Evolutionary conservation across 1,284 basidiomycete genomes (phyloP).

Genomic region (Ceratobasidium sp.): DNA sequence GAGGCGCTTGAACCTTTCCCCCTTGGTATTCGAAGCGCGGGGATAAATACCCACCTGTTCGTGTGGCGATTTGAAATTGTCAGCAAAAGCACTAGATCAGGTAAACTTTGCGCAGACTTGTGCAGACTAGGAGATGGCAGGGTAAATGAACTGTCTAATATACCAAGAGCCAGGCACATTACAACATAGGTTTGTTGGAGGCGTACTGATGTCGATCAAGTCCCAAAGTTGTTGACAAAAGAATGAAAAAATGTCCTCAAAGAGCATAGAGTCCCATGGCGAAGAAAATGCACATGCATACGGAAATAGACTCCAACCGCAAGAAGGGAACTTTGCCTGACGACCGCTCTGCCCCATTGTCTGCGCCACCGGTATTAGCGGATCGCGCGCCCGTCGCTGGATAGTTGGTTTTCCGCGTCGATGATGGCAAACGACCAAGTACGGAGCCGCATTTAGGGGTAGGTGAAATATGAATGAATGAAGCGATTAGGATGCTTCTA

Average conservation of each 20-base stretch:
- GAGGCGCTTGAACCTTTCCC: background rate
- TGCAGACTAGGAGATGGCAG: background rate
- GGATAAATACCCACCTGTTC: too few species aligned
- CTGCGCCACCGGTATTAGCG: slow-evolving; percentile 20
- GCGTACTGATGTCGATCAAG: too few species aligned
- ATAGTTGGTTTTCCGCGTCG: background rate
- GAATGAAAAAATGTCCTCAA: background rate
- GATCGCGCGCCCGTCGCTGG: slow-evolving; percentile 17
- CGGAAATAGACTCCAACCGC: background rate
- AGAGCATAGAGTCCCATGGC: background rate
- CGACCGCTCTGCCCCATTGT: background rate
- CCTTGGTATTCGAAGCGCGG: too few species aligned
- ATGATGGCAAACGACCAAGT: background rate
- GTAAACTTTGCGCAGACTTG: too few species aligned
- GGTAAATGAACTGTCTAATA: background rate
- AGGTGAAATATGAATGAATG: background rate
- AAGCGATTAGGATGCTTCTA: background rate
- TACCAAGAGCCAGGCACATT: background rate
- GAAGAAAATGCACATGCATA: background rate
- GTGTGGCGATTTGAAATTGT: background rate
- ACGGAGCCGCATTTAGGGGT: background rate
- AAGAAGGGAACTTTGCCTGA: background rate
- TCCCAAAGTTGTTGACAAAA: background rate
- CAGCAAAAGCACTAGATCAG: background rate
- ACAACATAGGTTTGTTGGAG: background rate